Evolutionary conservation across 805 yeast genomes (phyloP), one percentile per base, ranked within the genome.

Genomic region (Blastobotrys americana): DNA sequence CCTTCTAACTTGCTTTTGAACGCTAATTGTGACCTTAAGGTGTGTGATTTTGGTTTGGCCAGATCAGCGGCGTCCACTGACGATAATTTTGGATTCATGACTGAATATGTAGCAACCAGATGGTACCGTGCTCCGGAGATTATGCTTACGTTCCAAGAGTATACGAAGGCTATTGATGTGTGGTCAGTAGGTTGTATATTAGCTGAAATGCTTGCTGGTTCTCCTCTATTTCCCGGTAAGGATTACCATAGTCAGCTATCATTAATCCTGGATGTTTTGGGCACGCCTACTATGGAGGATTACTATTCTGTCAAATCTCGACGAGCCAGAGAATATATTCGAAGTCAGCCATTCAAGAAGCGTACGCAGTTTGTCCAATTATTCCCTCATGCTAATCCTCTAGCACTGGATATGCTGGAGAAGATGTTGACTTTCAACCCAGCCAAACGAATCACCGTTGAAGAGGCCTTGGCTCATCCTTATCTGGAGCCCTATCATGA

Each of bases 41-140:
- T 90, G 41, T 90, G 97, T 69, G 98, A 93, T 66, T 90, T 90
- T 63, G 97, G 98, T 15, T 72, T 90, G 47, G 97, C 97, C 1
- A 76, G 97, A 61, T 96, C 97, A 31, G 88, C 83, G 54, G 78
- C 87, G 6, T 79, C 79, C 48, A 84, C 88, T 0, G 89, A 81
- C 48, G 84, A 81, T 55, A 87, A 88, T 55, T 84, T 84, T 25
- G 97, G 96, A n/a, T 90, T 87, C 57, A 69, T 90, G 71, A 93
- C 98, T 1, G 97, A 90, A 64, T 93, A 93, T 61, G 98, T 93
- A 21, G 97, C 98, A 25, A 93, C 98, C 1, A 75, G 98, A 62
- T 93, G 98, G 98, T 93, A 93, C 65, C 73, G 98, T 54, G 98
- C 98, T 2, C 98, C 98, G 0, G 98, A 93, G 60, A 88, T 93